Evolutionary conservation across 208 protist genomes (phyloP).

Genomic region (Perkinsela sp.): DNA sequence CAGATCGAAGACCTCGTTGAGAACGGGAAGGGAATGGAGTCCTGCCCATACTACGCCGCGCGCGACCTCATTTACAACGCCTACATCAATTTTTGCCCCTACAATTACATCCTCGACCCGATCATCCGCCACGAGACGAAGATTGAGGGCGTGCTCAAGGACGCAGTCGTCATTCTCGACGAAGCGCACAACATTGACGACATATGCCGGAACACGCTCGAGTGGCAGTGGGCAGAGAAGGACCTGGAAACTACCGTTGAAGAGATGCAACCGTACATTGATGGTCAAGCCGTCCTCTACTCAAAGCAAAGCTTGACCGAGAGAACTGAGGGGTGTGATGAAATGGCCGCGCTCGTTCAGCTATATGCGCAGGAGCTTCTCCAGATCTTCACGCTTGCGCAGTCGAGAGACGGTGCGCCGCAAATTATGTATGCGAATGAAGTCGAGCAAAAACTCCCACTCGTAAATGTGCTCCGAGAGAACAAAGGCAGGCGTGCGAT

Average conservation of each 20-base stretch:
- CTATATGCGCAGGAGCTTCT: not conserved
- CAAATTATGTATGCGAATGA: not conserved
- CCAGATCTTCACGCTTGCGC: not conserved
- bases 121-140: constrained; percentile 49
- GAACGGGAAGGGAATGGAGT: constrained; percentile 15
- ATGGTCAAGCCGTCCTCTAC: not conserved
- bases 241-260: constrained; percentile 13
- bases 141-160: constrained; percentile 26
- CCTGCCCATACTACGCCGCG: constrained; percentile 77
- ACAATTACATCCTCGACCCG: constrained; percentile 87
- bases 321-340: not conserved
- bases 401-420: not conserved
- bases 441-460: not conserved
- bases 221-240: not conserved
- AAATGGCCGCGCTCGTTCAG: not conserved
- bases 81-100: constrained; percentile 79
- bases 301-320: not conserved
- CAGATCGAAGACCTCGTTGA: constrained; percentile 73
- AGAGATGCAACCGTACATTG: constrained; percentile 7
- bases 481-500: not conserved
- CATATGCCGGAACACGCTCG: constrained; percentile 29
- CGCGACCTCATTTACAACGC: constrained; percentile 39
- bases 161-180: constrained; percentile 66
- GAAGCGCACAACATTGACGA: constrained; percentile 73
- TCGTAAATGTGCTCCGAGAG: not conserved